A percentile compares a stretch with the other conserved stretches of the same genome.
These are phyloP conservation scores for Trichosporon asahii DNA, from an alignment of 1,284 basidiomycete species.

Conservation along the genomic window DNA sequence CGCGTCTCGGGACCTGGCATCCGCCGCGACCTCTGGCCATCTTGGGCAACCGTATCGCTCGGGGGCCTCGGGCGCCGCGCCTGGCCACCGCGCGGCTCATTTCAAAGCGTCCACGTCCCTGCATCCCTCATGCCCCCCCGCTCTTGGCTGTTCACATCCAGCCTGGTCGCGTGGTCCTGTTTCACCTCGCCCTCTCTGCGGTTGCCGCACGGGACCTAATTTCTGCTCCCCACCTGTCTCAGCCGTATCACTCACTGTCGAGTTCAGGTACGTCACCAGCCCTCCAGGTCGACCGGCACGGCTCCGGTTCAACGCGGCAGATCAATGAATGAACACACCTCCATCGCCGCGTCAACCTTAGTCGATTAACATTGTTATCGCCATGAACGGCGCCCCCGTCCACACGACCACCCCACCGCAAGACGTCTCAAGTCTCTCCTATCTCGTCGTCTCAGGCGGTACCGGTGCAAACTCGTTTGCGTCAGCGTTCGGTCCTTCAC, in stretches of 20 bases:
- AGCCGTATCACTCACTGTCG: background rate
- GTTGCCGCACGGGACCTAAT: background rate
- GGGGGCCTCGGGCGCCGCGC: background rate
- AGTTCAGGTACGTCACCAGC: background rate
- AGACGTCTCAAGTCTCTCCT: slow-evolving; percentile 25
- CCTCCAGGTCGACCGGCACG: background rate
- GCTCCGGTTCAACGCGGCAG: background rate
- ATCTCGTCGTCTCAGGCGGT: slow-evolving; percentile 56
- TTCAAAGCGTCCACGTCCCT: background rate
- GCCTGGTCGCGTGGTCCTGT: slow-evolving; percentile 5
- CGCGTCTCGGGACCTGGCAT: background rate
- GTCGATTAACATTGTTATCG: background rate
- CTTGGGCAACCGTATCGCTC: no score
- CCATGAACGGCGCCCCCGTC: background rate
- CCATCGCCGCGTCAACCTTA: background rate
- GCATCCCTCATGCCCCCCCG: background rate
- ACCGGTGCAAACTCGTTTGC: slow-evolving; percentile 57
- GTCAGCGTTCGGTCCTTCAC: slow-evolving; percentile 53
- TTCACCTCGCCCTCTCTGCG: background rate
- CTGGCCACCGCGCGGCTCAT: background rate
- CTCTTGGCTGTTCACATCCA: background rate
- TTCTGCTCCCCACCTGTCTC: background rate
- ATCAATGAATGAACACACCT: background rate
- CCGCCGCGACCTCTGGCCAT: background rate
- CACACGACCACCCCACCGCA: background rate